Percentiles rank a stretch among this genome's conserved stretches.
These are phyloP conservation scores for Xanthoceras sorbifolium DNA, from an alignment of 345 rosid species.

Conservation along the genomic window DNA sequence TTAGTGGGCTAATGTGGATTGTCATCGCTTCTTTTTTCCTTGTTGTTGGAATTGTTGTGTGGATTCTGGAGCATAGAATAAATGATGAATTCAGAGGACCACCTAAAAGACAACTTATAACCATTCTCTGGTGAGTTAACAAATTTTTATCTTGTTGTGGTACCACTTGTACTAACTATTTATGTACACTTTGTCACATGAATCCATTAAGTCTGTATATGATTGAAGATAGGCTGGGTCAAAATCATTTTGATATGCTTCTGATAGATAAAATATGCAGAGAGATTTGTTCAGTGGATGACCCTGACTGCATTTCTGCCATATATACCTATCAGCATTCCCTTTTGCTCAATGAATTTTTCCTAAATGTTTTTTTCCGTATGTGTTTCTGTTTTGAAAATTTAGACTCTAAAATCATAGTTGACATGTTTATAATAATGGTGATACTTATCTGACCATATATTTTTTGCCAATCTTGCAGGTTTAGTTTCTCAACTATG, in stretches of 20 bases:
- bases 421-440: background rate
- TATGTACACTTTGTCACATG: no score
- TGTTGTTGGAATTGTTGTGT: conserved; percentile 75
- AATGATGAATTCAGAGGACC: conserved; percentile 96
- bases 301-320: background rate
- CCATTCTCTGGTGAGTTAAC: conserved; percentile 76
- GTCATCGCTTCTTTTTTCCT: conserved; percentile 71
- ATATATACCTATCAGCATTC: background rate
- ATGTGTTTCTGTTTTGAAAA: background rate
- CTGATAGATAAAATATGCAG: background rate
- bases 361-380: background rate
- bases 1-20: conserved; percentile 69
- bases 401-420: background rate
- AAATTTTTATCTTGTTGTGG: conserved; percentile 2
- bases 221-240: background rate
- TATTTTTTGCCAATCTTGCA: conserved; percentile 49
- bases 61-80: conserved; percentile 91
- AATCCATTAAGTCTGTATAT: background rate
- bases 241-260: background rate
- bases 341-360: background rate
- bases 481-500: conserved; percentile 96
- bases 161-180: background rate
- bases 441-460: conserved; percentile 28
- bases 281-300: background rate
- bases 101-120: conserved; percentile 69